phyloP scores from a whole-genome alignment of 768 basidiomycete genomes.

The Kwoniella botswanensis region DNA sequence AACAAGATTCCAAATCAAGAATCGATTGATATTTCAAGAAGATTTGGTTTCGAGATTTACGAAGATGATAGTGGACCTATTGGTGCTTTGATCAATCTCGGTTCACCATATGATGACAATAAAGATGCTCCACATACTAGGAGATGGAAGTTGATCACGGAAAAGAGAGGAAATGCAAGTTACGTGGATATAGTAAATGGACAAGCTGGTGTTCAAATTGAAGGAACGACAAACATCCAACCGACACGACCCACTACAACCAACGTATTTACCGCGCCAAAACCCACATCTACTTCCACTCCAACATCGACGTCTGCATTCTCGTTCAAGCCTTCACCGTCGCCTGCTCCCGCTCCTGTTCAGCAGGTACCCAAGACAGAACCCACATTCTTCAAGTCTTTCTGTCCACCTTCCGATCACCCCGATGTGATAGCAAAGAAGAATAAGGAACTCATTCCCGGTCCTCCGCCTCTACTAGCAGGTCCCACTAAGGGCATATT shows the following conservation, averaged over 20 bases:
- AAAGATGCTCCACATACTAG: slow-evolving; percentile 46
- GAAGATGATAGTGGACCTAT: slow-evolving; percentile 34
- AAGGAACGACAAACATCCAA: slow-evolving; percentile 20
- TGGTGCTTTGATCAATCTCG: slow-evolving; percentile 48
- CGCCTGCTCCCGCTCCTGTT: background rate
- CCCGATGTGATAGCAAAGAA: slow-evolving; percentile 2
- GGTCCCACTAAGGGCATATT: background rate
- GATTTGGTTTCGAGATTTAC: slow-evolving; percentile 41
- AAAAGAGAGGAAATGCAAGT: slow-evolving; percentile 44
- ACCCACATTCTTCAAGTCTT: background rate
- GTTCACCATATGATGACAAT: slow-evolving; percentile 48
- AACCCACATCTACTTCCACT: slow-evolving; percentile 27
- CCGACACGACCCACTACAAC: slow-evolving; percentile 32
- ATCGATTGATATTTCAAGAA: slow-evolving; percentile 41
- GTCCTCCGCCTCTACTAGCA: background rate
- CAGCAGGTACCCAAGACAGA: background rate
- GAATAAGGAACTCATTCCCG: slow-evolving; percentile 7
- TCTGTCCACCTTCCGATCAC: slow-evolving; percentile 11
- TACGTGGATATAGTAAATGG: slow-evolving; percentile 57
- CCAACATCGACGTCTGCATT: background rate
- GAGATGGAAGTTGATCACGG: slow-evolving; percentile 51
- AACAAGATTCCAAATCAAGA: slow-evolving; percentile 33
- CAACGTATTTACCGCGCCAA: slow-evolving; percentile 28
- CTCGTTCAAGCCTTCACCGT: slow-evolving; percentile 8
- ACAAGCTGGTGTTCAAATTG: slow-evolving; percentile 35